Evolutionary conservation across 345 rosid genomes (phyloP).

Genomic region (Syzygium aromaticum): DNA sequence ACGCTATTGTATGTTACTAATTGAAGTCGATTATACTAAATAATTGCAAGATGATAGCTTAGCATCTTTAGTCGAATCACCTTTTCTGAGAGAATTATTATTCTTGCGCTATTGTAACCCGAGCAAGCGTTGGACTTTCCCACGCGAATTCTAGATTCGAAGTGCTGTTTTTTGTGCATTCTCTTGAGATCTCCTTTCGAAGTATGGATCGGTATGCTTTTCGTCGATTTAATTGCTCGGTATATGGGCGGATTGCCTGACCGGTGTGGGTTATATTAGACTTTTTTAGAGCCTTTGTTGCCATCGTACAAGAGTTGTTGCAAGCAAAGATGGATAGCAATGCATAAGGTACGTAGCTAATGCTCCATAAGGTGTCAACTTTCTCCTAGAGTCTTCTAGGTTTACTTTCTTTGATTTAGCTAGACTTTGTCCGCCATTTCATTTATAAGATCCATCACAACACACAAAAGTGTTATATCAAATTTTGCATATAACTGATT

Average conservation of each 20-base stretch:
- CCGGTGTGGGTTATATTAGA: not conserved
- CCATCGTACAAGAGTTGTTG: not conserved
- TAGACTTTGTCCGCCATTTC: rapidly evolving
- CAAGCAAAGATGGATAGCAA: not conserved
- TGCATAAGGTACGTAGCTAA: not conserved
- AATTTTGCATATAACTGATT: not conserved
- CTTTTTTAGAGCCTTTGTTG: not conserved
- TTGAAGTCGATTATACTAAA: not conserved
- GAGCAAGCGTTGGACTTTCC: not conserved
- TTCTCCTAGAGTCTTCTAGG: not conserved
- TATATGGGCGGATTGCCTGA: not conserved
- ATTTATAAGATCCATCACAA: rapidly evolving
- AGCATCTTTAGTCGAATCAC: too few relatives aligned
- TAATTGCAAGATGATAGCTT: not conserved
- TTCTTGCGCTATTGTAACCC: not conserved
- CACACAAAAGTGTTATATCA: rapidly evolving
- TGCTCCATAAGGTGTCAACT: not conserved
- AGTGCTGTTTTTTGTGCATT: not conserved
- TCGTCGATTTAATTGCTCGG: not conserved
- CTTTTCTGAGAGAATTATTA: not conserved
- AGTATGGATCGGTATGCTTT: not conserved
- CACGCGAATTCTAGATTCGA: not conserved
- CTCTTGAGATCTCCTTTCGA: not conserved
- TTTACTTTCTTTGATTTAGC: not conserved
- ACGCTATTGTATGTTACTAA: not conserved